Percentiles rank a stretch among this genome's conserved stretches.
These are phyloP conservation scores for Aspergillus glaucus DNA, from an alignment of 2,329 filamentous ascomycete genomes.

Conservation along the genomic window DNA sequence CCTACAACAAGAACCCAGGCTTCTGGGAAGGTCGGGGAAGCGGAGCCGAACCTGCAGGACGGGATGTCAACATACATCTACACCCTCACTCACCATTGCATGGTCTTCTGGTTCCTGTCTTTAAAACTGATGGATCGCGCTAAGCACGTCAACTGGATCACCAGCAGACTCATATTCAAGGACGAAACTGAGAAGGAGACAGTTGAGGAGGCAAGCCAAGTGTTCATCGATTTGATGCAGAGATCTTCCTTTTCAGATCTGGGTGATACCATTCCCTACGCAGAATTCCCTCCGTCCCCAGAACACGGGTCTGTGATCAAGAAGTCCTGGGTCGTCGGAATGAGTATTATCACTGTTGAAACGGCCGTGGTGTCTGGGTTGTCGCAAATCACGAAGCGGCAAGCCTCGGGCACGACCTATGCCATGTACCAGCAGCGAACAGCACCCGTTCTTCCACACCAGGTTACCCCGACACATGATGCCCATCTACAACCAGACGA, in stretches of 20 bases:
- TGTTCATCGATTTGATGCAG: conserved; percentile 93
- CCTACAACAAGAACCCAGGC: conserved; percentile 28
- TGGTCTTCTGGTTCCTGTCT: conserved; percentile 94
- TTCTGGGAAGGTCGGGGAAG: conserved; percentile 31
- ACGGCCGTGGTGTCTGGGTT: conserved; percentile 42
- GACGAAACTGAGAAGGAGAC: conserved; percentile 68
- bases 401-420: conserved; percentile 47
- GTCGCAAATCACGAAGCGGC: conserved; percentile 46
- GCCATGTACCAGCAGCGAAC: conserved; percentile 44
- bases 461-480: conserved; percentile 35
- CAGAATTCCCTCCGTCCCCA: conserved; percentile 35
- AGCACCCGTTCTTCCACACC: conserved; percentile 40
- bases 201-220: conserved; percentile 86
- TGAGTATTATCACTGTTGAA: conserved; percentile 48
- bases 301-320: conserved; percentile 37
- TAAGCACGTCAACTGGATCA: conserved; percentile 83
- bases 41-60: conserved; percentile 49
- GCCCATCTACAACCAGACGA: conserved; percentile 34
- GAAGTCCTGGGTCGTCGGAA: conserved; percentile 47
- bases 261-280: conserved; percentile 55
- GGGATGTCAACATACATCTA: conserved; percentile 91
- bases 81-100: conserved; percentile 86
- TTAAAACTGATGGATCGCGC: conserved; percentile 77
- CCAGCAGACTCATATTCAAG: conserved; percentile 70
- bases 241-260: conserved; percentile 78